phyloP scores from a whole-genome alignment of 441 rosid species.

The Breynia disticha region DNA sequence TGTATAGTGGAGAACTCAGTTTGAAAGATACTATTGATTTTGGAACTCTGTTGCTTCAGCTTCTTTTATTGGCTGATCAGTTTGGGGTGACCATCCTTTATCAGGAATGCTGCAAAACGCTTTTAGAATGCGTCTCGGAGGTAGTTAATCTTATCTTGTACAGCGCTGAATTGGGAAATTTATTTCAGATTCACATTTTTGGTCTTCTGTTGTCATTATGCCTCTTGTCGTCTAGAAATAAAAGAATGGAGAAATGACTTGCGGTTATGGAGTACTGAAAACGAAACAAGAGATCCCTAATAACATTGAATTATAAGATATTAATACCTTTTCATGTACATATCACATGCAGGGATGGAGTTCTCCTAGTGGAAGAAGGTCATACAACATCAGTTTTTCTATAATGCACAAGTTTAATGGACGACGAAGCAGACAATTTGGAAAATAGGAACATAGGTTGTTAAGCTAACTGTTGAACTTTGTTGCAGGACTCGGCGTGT shows the following conservation, averaged over 20 bases:
- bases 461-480: constrained; percentile 73
- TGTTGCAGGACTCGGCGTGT: constrained; percentile 97
- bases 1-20: constrained; percentile 73
- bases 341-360: constrained; percentile 99
- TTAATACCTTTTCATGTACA: constrained; percentile 81
- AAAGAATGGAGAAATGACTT: constrained; percentile 59
- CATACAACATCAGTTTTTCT: constrained; percentile 75
- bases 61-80: constrained; percentile 82
- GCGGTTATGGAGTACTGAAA: constrained; percentile 63
- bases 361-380: constrained; percentile 84
- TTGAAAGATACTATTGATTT: constrained; percentile 47
- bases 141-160: constrained; percentile 36
- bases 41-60: constrained; percentile 71
- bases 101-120: constrained; percentile 93
- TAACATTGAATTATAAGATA: constrained; percentile 49
- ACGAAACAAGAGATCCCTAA: constrained; percentile 57
- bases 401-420: constrained; percentile 94
- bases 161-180: constrained; percentile 6
- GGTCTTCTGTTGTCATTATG: constrained; percentile 30
- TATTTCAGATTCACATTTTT: constrained; percentile 15
- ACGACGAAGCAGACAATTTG: constrained; percentile 90
- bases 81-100: constrained; percentile 77
- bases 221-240: constrained; percentile 39
- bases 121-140: constrained; percentile 88
- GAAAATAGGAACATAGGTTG: constrained; percentile 36